Evolutionary conservation across 2,329 filamentous ascomycete species (phyloP), one percentile per base, ranked within the genome.

Genomic region (Aaosphaeria arxii): DNA sequence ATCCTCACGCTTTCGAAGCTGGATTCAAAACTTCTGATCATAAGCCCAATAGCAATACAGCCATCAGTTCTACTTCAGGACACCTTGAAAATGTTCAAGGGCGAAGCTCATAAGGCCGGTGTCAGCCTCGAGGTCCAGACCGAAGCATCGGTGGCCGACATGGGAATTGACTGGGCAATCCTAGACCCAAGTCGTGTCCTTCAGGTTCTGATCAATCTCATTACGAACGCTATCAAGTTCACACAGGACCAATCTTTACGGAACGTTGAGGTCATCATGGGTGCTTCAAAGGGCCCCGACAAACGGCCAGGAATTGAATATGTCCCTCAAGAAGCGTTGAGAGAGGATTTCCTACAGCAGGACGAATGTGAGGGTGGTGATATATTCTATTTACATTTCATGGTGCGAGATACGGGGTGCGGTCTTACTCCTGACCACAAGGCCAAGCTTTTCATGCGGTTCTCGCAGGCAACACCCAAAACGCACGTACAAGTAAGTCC

Each of bases 211-310:
- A 59, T 70, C 30, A 71, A 71, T 30, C 60, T 76, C 2, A 63
- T 76, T n/a, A 75, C 73, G 6, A 76, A 76, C 43, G 69, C 71
- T 0, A 74, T 77, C 61, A 77, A 77, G 46, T 77, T 77, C 52
- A 77, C 73, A 0, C 63, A 70, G 32, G 59, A 65, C 40, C 57
- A 60, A 4, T 43, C 60, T 0, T 55, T 48, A n/a, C 66, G 72
- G 3, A 57, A 57, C 5, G 71, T 77, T 47, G 66, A 57, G 0
- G 65, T 76, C 67, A 62, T 28, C 52, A 74, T 6, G 65, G 70
- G 54, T 54, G n/a, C 45, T 52, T n/a, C 55, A 46, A 28, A 11
- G 3, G 11, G 11, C 6, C 7, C 41, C 6, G 33, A 36, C 2
- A 24, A 24, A 24, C 17, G 17, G 17, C 17, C 17, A 41, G 9